Evolutionary conservation across 176 grass and related monocot species (phyloP), one percentile per base, ranked within the genome.

Genomic region (Triticum aestivum): DNA sequence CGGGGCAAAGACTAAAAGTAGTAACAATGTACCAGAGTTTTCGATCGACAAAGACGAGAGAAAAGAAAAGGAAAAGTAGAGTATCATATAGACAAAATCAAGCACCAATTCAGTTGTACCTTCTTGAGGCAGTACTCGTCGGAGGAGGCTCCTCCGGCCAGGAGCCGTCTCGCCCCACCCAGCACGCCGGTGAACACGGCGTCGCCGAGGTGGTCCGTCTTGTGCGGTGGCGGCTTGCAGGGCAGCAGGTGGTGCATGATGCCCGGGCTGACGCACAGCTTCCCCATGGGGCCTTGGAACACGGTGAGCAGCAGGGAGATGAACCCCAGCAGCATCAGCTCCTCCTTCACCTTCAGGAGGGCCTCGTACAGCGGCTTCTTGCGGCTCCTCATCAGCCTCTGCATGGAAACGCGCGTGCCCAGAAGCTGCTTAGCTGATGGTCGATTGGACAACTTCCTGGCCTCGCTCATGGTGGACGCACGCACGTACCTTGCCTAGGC

Each of bases 251-350:
- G 92, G n/a, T 7, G 14, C 64, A 89, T 92, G 37, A 79, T 0
- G 75, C 86, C 64, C 81, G 70, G 30, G 32, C 1, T 11, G 20
- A 94, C 79, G 88, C 94, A 97, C 62, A 89, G 86, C 79, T 70
- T 89, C 83, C 90, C 86, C 44, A 81, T 91, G 17, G 86, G 4
- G 0, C 86, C 86, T 49, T 97, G 94, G 69, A 94, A 77, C 18
- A 94, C 90, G 66, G 17, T 92, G 86, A 97, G 86, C 90, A 97
- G 27, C 65, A 97, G 90, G 8, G 94, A 94, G 21, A 97, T 94
- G 92, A 97, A 97, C 29, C 94, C 94, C 82, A 97, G 77, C 88
- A 94, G 80, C 94, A 97, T 97, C 84, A 94, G 75, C 88, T 97
- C 94, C 94, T 97, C 92, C 73, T 97, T 97, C 49, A 97, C 90